Evolutionary conservation across 148 eudicot genomes (phyloP).

Genomic region (Pharnaceum exiguum): DNA sequence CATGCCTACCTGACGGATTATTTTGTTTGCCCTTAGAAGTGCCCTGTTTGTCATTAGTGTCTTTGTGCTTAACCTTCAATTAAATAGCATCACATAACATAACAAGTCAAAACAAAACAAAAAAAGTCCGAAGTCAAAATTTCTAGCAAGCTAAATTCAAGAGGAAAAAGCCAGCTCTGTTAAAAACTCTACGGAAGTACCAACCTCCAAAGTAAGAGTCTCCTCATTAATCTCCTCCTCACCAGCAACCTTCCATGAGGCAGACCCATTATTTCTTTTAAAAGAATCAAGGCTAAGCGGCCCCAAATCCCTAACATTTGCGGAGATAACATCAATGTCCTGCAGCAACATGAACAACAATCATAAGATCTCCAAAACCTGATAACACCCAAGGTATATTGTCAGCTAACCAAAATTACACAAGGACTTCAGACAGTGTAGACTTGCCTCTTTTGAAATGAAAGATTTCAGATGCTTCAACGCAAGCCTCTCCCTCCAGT

Average conservation of each 20-base stretch:
- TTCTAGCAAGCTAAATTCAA: background rate
- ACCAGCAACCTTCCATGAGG: conserved; percentile 67
- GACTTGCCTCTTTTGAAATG: conserved; percentile 75
- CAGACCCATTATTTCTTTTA: conserved; percentile 55
- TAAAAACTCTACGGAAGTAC: background rate
- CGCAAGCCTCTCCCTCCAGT: conserved; percentile 75
- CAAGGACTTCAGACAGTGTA: background rate
- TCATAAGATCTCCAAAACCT: background rate
- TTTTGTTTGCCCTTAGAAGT: conserved; percentile 35
- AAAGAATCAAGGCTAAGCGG: conserved; percentile 74
- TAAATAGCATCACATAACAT: conserved; percentile 10
- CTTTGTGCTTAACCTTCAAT: conserved; percentile 34
- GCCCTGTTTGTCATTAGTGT: conserved; percentile 40
- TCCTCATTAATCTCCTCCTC: conserved; percentile 32
- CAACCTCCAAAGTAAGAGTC: conserved; percentile 32
- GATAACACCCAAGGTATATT: background rate
- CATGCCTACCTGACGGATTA: conserved; percentile 29
- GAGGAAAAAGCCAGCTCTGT: background rate
- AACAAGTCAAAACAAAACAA: background rate
- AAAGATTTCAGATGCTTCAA: conserved; percentile 66
- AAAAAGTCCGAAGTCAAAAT: background rate
- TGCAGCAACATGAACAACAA: conserved; percentile 25
- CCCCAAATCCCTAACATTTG: conserved; percentile 67
- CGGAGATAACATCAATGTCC: conserved; percentile 70
- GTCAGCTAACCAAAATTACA: too few species aligned